A percentile compares a stretch with the other conserved stretches of the same genome.
Evolutionary conservation across 2,329 filamentous ascomycete genomes (phyloP).

Genomic region (Didymosphaeria variabile): DNA sequence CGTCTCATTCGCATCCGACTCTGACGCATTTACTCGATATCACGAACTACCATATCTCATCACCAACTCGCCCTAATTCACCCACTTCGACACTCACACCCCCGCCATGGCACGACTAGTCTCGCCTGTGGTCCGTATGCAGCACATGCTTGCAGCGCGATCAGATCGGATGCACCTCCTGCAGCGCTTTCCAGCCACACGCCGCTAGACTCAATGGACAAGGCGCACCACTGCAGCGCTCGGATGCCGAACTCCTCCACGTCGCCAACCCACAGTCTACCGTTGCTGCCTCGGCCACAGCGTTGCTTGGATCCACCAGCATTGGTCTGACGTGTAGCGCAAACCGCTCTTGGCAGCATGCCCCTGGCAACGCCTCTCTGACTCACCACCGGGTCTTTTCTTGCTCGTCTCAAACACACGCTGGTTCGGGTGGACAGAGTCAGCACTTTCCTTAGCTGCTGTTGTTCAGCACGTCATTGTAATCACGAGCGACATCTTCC

Average conservation of each 20-base stretch:
- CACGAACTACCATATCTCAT: constrained; percentile 30
- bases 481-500: constrained; percentile 44
- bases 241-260: constrained; percentile 25
- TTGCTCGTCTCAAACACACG: constrained; percentile 42
- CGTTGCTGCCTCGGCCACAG: constrained; percentile 28
- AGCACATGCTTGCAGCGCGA: constrained; percentile 35
- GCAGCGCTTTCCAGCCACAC: constrained; percentile 31
- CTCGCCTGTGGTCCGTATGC: constrained; percentile 32
- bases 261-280: constrained; percentile 16
- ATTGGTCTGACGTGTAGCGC: constrained; percentile 27
- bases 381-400: constrained; percentile 37
- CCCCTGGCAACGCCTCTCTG: constrained; percentile 32
- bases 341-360: constrained; percentile 21
- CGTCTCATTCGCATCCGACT: constrained; percentile 33
- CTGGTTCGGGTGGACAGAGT: constrained; percentile 49
- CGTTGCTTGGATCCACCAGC: constrained; percentile 24
- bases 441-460: constrained; percentile 38
- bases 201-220: constrained; percentile 27
- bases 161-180: constrained; percentile 33
- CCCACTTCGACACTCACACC: constrained; percentile 24
- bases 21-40: constrained; percentile 34
- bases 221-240: constrained; percentile 26
- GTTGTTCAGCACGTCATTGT: constrained; percentile 38
- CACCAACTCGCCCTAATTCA: constrained; percentile 30
- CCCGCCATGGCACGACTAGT: constrained; percentile 19